phyloP scores from a whole-genome alignment of 176 grass and related monocot genomes.

The Lolium multiflorum region DNA sequence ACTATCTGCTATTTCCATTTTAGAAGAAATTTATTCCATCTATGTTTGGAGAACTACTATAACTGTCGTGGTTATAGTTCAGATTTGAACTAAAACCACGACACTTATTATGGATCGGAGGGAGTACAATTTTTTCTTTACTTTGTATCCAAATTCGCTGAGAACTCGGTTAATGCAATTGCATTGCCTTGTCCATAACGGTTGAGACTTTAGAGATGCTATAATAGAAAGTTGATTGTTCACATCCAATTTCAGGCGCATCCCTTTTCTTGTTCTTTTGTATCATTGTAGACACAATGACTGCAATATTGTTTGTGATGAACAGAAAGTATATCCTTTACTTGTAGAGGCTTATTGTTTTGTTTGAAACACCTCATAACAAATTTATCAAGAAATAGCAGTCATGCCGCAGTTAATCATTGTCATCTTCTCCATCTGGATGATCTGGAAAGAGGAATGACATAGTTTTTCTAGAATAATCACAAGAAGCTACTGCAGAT shows the following conservation, averaged over 20 bases:
- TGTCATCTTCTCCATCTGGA: background rate
- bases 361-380: constrained; percentile 19
- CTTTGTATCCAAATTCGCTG: background rate
- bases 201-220: constrained; percentile 14
- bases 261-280: constrained; percentile 2
- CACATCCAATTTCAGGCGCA: background rate
- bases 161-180: constrained; percentile 34
- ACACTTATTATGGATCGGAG: too few species aligned
- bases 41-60: background rate
- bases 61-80: too few species aligned
- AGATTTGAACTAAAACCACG: too few species aligned
- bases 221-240: constrained; percentile 19
- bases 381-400: constrained; percentile 2
- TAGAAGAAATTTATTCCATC: constrained; percentile 5
- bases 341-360: constrained; percentile 31
- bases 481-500: background rate
- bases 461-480: background rate
- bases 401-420: background rate
- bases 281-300: background rate
- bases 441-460: background rate
- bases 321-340: background rate
- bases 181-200: background rate
- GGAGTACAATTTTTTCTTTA: background rate
- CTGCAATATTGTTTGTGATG: constrained; percentile 8
- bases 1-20: background rate